Evolutionary conservation across 106 monocot genomes (phyloP).

Genomic region (Apostasia shenzhenica): DNA sequence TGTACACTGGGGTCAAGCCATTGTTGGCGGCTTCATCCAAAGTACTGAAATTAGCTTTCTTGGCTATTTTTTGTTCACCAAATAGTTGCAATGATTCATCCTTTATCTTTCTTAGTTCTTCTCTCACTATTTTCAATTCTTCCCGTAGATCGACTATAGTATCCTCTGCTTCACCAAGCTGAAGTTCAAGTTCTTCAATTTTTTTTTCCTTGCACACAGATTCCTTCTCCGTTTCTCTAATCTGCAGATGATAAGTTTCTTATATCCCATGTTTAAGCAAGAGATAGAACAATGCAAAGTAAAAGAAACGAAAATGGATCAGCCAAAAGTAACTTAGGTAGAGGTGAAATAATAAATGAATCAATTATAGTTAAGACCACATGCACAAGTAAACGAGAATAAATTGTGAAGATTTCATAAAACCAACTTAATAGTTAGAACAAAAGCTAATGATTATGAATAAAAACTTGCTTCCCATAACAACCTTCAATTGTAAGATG

Average conservation of each 20-base stretch:
- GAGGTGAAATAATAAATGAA: too few relatives aligned
- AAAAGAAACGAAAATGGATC: too few relatives aligned
- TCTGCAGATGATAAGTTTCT: constrained; percentile 7
- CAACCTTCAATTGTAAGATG: too few relatives aligned
- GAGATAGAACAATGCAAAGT: too few relatives aligned
- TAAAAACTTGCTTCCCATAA: too few relatives aligned
- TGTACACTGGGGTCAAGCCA: background rate
- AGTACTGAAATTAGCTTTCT: background rate
- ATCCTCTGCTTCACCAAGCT: constrained; percentile 19
- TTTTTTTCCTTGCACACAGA: constrained; percentile 8
- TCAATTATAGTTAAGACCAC: too few relatives aligned
- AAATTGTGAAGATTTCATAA: too few relatives aligned
- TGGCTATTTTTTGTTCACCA: constrained; percentile 8
- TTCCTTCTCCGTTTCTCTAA: constrained; percentile 16
- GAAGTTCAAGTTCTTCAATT: constrained; percentile 20
- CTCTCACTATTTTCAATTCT: constrained; percentile 15
- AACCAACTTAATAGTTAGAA: too few relatives aligned
- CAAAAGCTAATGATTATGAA: too few relatives aligned
- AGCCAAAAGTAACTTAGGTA: too few relatives aligned
- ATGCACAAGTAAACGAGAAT: too few relatives aligned
- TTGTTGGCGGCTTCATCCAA: background rate
- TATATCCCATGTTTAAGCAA: too few relatives aligned
- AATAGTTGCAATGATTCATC: constrained; percentile 6
- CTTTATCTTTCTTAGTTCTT: constrained; percentile 9
- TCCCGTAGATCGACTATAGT: constrained; percentile 18